These are phyloP conservation scores for Paraglomus brasilianum DNA, from an alignment of 192 early-diverging fungal genomes.

Conservation along the genomic window DNA sequence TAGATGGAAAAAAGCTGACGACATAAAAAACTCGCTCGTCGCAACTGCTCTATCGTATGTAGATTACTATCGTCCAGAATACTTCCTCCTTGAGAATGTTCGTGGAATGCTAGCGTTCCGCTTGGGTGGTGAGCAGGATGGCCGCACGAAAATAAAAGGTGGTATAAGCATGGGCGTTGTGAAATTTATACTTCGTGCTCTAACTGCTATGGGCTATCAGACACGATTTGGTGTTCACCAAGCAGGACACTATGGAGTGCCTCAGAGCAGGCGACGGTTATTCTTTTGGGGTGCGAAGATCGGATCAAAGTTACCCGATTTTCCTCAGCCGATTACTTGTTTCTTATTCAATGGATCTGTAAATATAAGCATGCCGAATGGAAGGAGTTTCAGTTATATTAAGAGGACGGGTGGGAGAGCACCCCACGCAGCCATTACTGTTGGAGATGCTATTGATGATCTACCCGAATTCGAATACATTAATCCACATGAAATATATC, in stretches of 20 bases:
- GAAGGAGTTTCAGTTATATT: constrained; percentile 42
- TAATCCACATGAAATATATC: constrained; percentile 51
- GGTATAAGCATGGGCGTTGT: constrained; percentile 63
- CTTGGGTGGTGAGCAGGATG: constrained; percentile 59
- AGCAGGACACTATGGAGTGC: constrained; percentile 61
- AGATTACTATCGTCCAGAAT: constrained; percentile 65
- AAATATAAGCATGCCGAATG: constrained; percentile 45
- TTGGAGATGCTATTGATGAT: constrained; percentile 66
- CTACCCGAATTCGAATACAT: constrained; percentile 66
- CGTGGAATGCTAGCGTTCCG: constrained; percentile 53
- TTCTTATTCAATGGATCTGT: constrained; percentile 46
- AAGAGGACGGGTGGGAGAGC: constrained; percentile 48
- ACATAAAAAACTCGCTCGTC: constrained; percentile 65
- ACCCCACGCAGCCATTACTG: constrained; percentile 54
- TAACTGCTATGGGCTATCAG: constrained; percentile 69
- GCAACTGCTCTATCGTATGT: constrained; percentile 66
- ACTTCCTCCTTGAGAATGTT: constrained; percentile 74
- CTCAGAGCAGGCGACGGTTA: constrained; percentile 63
- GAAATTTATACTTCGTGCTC: constrained; percentile 63
- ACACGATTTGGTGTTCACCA: constrained; percentile 62
- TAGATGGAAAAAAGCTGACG: constrained; percentile 58
- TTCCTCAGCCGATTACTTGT: constrained; percentile 56
- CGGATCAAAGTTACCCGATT: constrained; percentile 51
- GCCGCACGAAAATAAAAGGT: constrained; percentile 45
- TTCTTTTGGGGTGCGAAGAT: constrained; percentile 65